Evolutionary conservation across 2,329 filamentous ascomycete species (phyloP).

Genomic region (Colletotrichum chlorophyti): DNA sequence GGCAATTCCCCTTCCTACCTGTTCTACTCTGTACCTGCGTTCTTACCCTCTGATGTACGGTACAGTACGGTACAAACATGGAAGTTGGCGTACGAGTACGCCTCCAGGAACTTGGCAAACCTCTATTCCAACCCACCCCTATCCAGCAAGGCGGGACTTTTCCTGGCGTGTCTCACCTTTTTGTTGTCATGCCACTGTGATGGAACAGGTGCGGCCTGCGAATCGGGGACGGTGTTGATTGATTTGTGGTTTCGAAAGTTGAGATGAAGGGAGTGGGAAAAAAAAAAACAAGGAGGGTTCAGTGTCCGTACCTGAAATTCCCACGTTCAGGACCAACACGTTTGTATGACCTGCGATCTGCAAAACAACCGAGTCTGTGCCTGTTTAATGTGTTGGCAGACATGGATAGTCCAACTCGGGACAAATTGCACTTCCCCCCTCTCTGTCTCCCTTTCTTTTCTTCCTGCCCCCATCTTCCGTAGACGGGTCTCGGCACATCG

Average conservation of each 20-base stretch:
- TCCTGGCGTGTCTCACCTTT: slow-evolving; percentile 28
- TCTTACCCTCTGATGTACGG: no score
- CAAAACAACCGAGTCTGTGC: slow-evolving; percentile 18
- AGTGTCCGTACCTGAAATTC: not conserved
- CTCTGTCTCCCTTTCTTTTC: not conserved
- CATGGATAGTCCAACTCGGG: slow-evolving; percentile 8
- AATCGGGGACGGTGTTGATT: not conserved
- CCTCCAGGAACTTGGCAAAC: slow-evolving; percentile 7
- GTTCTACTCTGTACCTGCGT: not conserved
- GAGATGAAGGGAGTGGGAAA: not conserved
- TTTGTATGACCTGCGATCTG: slow-evolving; percentile 9
- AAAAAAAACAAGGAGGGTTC: not conserved
- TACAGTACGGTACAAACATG: no score
- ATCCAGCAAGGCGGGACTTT: slow-evolving; percentile 27
- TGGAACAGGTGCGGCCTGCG: not conserved
- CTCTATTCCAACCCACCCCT: slow-evolving; percentile 6
- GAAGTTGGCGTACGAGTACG: no score
- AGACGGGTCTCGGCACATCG: not conserved
- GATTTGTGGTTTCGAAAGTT: not conserved
- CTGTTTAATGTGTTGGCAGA: not conserved
- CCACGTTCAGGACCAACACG: not conserved
- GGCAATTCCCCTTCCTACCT: not conserved
- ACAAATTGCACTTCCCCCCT: no score
- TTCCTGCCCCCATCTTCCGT: not conserved
- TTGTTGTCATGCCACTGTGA: slow-evolving; percentile 2